These are phyloP conservation scores for Rosa lucieae DNA, from an alignment of 306 rosid species.

Conservation along the genomic window DNA sequence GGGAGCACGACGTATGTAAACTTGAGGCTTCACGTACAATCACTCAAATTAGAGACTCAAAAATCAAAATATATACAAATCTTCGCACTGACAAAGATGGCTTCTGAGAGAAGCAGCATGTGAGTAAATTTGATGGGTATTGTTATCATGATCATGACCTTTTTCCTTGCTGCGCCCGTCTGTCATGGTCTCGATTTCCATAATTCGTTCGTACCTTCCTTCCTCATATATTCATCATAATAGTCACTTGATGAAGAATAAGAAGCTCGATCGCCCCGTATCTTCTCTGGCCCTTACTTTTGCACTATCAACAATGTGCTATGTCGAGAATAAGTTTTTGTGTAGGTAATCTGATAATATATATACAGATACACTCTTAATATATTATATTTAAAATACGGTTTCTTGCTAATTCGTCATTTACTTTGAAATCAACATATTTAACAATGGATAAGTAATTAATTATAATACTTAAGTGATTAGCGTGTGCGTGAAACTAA, in stretches of 20 bases:
- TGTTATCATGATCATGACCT: background rate
- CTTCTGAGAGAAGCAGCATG: background rate
- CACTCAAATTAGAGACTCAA: background rate
- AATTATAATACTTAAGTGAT: too few relatives aligned
- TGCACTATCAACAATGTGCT: background rate
- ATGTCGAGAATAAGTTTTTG: background rate
- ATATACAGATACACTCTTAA: too few relatives aligned
- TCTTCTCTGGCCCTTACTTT: background rate
- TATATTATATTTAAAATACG: too few relatives aligned
- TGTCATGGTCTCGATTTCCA: background rate
- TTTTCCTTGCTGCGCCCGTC: background rate
- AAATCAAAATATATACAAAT: background rate
- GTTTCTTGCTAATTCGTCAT: too few relatives aligned
- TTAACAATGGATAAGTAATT: too few relatives aligned
- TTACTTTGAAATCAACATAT: too few relatives aligned
- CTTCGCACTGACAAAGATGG: background rate
- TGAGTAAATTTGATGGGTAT: background rate
- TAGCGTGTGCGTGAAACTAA: too few relatives aligned
- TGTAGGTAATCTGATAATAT: background rate
- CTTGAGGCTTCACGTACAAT: background rate
- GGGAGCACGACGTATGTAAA: conserved; percentile 1
- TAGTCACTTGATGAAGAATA: background rate
- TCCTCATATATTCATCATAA: conserved; percentile 1
- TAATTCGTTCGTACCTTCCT: background rate
- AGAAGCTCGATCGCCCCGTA: background rate